phyloP scores from a whole-genome alignment of 768 basidiomycete genomes.

The Macrolepiota dolichaula region DNA sequence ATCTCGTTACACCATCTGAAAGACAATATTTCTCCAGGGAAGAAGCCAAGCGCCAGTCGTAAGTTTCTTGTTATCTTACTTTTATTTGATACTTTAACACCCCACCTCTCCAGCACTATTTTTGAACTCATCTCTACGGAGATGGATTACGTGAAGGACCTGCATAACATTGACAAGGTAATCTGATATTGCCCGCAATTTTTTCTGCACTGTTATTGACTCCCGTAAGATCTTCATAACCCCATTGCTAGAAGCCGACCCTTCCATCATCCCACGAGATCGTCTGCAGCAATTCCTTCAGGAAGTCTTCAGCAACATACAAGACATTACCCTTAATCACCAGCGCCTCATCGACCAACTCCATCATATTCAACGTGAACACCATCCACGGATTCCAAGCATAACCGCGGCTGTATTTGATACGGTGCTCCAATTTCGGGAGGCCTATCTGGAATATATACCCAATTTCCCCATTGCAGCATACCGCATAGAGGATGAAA shows the following conservation, averaged over 20 bases:
- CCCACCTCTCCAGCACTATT: slow-evolving; percentile 56
- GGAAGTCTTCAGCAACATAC: slow-evolving; percentile 88
- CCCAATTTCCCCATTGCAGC: slow-evolving; percentile 91
- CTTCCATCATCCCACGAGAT: slow-evolving; percentile 74
- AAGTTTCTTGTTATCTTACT: slow-evolving; percentile 26
- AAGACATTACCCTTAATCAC: slow-evolving; percentile 73
- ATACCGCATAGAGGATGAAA: slow-evolving; percentile 84
- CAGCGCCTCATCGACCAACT: slow-evolving; percentile 74
- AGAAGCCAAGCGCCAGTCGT: slow-evolving; percentile 65
- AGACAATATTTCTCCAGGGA: slow-evolving; percentile 15
- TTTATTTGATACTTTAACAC: neutral
- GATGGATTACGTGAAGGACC: slow-evolving; percentile 94
- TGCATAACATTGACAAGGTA: slow-evolving; percentile 71
- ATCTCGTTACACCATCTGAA: slow-evolving; percentile 50
- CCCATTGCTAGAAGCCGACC: slow-evolving; percentile 68
- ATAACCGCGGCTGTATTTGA: slow-evolving; percentile 85
- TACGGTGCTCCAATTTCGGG: slow-evolving; percentile 88
- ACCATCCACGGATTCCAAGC: slow-evolving; percentile 76
- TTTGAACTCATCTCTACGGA: slow-evolving; percentile 96
- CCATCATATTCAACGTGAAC: slow-evolving; percentile 83
- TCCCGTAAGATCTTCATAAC: slow-evolving; percentile 72
- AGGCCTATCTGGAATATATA: slow-evolving; percentile 90
- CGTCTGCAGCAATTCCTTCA: slow-evolving; percentile 73
- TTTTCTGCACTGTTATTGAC: neutral
- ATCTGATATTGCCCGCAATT: neutral